Conservation (phyloP, 1,284 basidiomycete species). For the Trametes hirsuta region DNA sequence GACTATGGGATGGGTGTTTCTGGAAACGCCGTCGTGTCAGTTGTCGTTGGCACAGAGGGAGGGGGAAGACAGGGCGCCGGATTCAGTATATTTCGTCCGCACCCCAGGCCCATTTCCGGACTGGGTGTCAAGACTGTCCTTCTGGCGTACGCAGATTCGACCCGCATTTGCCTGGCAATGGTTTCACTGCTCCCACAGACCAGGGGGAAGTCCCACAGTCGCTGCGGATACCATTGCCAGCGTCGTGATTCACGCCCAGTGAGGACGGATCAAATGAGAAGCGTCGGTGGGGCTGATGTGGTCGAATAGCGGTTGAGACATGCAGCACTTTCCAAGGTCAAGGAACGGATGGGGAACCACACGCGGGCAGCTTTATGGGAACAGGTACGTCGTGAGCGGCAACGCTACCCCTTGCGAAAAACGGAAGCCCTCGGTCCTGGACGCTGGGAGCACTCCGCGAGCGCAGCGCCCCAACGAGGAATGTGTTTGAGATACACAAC, state of each 20-base stretch:
- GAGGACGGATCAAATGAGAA: too few relatives aligned
- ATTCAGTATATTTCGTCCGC: background rate
- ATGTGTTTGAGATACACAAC: too few relatives aligned
- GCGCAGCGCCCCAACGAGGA: too few relatives aligned
- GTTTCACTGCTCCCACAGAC: background rate
- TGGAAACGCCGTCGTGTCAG: background rate
- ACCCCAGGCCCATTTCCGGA: background rate
- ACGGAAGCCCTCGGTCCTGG: too few relatives aligned
- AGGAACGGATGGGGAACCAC: background rate
- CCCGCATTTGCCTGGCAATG: background rate
- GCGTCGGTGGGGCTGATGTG: too few relatives aligned
- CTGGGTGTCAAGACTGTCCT: background rate
- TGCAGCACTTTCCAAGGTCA: background rate
- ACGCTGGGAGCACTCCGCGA: too few relatives aligned
- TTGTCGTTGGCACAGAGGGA: background rate
- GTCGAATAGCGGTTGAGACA: too few relatives aligned
- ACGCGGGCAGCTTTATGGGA: background rate
- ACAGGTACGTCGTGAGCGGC: too few relatives aligned
- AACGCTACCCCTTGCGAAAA: too few relatives aligned
- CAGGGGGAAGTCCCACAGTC: background rate
- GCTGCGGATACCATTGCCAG: background rate
- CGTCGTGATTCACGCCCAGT: too few relatives aligned
- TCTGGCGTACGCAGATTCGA: background rate
- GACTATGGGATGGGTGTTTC: slow-evolving; percentile 25
- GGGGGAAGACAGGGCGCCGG: background rate